A percentile compares a stretch with the other conserved stretches of the same genome.
Evolutionary conservation across 1,284 basidiomycete species (phyloP).

Genomic region (Peniophora sp.): DNA sequence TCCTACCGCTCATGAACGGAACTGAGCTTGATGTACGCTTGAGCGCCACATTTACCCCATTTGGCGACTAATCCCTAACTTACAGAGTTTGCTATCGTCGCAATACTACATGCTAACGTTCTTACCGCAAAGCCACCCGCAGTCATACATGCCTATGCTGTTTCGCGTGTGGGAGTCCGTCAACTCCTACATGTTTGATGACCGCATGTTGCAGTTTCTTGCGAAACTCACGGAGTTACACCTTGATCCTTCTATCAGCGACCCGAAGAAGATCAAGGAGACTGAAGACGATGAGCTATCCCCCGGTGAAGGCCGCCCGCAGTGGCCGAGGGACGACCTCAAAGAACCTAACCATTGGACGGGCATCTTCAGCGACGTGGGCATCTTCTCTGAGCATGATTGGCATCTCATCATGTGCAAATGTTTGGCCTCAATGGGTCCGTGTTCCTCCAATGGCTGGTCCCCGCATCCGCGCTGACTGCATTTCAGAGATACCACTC

Average conservation of each 20-base stretch:
- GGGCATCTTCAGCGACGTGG: slow-evolving; percentile 74
- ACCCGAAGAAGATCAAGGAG: slow-evolving; percentile 53
- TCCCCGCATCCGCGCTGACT: slow-evolving; percentile 6
- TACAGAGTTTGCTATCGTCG: slow-evolving; percentile 64
- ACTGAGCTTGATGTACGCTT: slow-evolving; percentile 60
- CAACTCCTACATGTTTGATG: slow-evolving; percentile 80
- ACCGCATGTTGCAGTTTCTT: slow-evolving; percentile 71
- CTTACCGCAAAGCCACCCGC: slow-evolving; percentile 71
- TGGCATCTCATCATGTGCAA: slow-evolving; percentile 90
- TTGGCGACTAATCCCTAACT: slow-evolving; percentile 6
- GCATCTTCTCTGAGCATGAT: slow-evolving; percentile 83
- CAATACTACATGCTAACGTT: slow-evolving; percentile 81
- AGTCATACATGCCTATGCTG: slow-evolving; percentile 74
- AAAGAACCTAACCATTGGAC: slow-evolving; percentile 42
- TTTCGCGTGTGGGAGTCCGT: slow-evolving; percentile 79
- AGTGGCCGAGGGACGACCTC: slow-evolving; percentile 42
- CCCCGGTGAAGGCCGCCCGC: slow-evolving; percentile 53
- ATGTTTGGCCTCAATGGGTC: slow-evolving; percentile 82
- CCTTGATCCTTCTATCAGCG: slow-evolving; percentile 63
- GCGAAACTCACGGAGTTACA: slow-evolving; percentile 67
- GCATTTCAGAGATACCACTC: slow-evolving; percentile 54
- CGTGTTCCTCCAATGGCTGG: slow-evolving; percentile 21
- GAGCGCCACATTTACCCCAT: not conserved
- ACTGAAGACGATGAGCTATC: slow-evolving; percentile 68
- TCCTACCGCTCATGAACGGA: slow-evolving; percentile 73